A percentile compares a stretch with the other conserved stretches of the same genome.
Conservation (phyloP, 371 early-diverging fungal genomes). For the Rhizopus delemar region DNA sequence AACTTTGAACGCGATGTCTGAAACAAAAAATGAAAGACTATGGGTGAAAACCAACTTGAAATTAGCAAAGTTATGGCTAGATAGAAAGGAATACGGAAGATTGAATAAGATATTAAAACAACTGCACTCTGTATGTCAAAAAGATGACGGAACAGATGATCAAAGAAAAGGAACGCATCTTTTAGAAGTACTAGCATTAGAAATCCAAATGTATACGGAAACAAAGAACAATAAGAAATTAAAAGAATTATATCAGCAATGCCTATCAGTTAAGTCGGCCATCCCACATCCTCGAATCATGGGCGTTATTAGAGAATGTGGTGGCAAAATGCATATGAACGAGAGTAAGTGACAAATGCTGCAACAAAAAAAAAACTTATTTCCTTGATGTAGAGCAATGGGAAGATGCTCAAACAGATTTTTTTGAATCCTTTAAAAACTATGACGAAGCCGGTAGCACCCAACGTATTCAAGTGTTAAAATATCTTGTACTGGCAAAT, state of each 20-base stretch:
- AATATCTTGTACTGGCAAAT: constrained; percentile 90
- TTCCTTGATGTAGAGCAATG: constrained; percentile 68
- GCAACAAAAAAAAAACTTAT: background rate
- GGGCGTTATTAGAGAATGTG: constrained; percentile 96
- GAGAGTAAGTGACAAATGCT: constrained; percentile 61
- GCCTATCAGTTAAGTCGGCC: constrained; percentile 85
- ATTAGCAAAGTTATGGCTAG: constrained; percentile 87
- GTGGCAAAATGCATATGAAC: constrained; percentile 97
- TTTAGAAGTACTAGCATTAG: constrained; percentile 87
- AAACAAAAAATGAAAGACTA: constrained; percentile 84
- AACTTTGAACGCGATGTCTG: constrained; percentile 74
- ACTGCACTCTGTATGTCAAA: constrained; percentile 75
- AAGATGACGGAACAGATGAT: constrained; percentile 82
- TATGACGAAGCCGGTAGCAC: constrained; percentile 96
- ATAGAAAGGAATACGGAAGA: constrained; percentile 76
- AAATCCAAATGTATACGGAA: constrained; percentile 92
- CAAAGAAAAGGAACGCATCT: constrained; percentile 90
- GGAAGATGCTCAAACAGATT: constrained; percentile 90
- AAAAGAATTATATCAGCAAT: constrained; percentile 87
- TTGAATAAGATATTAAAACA: constrained; percentile 76
- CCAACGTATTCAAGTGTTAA: constrained; percentile 90
- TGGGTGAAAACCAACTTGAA: constrained; percentile 92
- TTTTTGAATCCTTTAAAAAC: constrained; percentile 96
- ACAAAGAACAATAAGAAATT: constrained; percentile 86
- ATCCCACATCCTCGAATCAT: constrained; percentile 95